Conservation (phyloP, 2,329 filamentous ascomycete genomes). For the Cladorrhinum sp. region DNA sequence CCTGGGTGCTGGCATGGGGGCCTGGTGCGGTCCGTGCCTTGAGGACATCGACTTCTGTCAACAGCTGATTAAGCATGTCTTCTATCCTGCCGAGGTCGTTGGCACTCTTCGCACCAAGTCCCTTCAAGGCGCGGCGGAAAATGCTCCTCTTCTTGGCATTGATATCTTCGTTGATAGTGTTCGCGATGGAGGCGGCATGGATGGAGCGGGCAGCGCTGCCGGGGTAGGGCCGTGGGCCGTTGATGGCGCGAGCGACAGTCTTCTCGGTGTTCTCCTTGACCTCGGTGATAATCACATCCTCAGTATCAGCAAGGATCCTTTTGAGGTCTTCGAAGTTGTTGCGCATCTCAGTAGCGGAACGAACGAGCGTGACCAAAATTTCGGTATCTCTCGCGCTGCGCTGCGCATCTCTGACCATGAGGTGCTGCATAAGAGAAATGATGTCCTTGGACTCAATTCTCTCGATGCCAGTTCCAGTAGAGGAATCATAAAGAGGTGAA, state of each 20-base stretch:
- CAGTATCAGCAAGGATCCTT: slow-evolving; percentile 83
- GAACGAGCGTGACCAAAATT: slow-evolving; percentile 89
- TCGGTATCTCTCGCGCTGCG: slow-evolving; percentile 95
- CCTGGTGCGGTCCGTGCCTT: slow-evolving; percentile 56
- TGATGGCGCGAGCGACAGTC: slow-evolving; percentile 76
- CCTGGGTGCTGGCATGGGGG: slow-evolving; percentile 48
- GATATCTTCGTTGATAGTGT: slow-evolving; percentile 44
- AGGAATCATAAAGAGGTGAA: slow-evolving; percentile 85
- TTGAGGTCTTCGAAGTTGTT: slow-evolving; percentile 96
- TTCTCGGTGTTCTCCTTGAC: slow-evolving; percentile 87
- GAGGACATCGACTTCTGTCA: slow-evolving; percentile 85
- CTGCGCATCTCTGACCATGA: slow-evolving; percentile 95
- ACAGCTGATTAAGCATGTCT: slow-evolving; percentile 85
- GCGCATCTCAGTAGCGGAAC: slow-evolving; percentile 93
- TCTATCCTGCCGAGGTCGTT: slow-evolving; percentile 87
- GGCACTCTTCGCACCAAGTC: slow-evolving; percentile 80
- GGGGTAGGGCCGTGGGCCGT: slow-evolving; percentile 82
- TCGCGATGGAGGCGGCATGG: slow-evolving; percentile 49
- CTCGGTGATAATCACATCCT: slow-evolving; percentile 81
- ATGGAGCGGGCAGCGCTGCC: slow-evolving; percentile 59
- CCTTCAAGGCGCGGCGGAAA: slow-evolving; percentile 91
- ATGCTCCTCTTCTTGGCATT: slow-evolving; percentile 84
- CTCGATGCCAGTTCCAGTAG: slow-evolving; percentile 84
- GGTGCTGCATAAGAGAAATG: slow-evolving; percentile 95
- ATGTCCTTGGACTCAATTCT: slow-evolving; percentile 95